A percentile compares a stretch with the other conserved stretches of the same genome.
These are phyloP conservation scores for Zygoascus ofunaensis DNA, from an alignment of 805 yeast genomes.

Conservation along the genomic window DNA sequence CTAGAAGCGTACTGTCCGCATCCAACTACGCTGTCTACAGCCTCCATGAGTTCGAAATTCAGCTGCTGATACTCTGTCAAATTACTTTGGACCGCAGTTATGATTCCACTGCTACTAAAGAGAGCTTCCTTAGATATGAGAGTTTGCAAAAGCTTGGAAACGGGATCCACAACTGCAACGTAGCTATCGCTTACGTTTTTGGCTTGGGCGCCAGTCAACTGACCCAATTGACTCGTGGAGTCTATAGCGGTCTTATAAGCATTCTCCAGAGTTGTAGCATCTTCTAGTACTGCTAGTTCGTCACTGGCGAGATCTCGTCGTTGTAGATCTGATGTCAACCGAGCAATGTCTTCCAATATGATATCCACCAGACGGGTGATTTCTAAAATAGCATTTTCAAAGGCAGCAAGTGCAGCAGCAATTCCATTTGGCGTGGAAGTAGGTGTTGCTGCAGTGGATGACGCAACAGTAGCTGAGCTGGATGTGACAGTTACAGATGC, in stretches of 20 bases:
- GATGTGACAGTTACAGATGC: not conserved
- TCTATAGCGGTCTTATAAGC: not conserved
- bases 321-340: not conserved
- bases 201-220: not conserved
- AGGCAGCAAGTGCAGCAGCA: not conserved
- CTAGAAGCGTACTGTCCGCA: slow-evolving; percentile 35
- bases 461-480: not conserved
- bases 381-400: not conserved
- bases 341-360: not conserved
- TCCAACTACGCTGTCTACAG: not conserved
- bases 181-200: not conserved
- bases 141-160: not conserved
- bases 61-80: not conserved
- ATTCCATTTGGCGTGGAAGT: not conserved
- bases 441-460: not conserved
- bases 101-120: not conserved
- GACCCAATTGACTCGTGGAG: not conserved
- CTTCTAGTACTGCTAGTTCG: not conserved
- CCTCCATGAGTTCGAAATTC: not conserved
- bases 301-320: not conserved
- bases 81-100: not conserved
- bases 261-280: not conserved
- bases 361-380: not conserved
- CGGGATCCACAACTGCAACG: not conserved
- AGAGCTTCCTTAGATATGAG: not conserved